phyloP scores from a whole-genome alignment of 176 grass and related monocot species.

The Hordeum vulgare region DNA sequence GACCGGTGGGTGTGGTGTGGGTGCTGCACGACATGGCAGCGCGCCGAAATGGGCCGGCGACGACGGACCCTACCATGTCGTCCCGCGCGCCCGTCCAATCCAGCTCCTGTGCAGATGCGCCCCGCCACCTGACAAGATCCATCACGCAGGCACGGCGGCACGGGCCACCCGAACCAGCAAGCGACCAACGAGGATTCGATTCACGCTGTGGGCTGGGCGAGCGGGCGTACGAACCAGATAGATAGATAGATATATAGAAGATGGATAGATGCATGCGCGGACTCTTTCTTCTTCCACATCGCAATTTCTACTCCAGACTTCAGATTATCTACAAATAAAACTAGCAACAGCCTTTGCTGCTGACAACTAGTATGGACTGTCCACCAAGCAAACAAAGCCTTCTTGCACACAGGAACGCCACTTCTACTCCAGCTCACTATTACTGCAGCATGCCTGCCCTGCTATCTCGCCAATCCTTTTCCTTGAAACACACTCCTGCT shows the following conservation, averaged over 20 bases:
- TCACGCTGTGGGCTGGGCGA: not conserved
- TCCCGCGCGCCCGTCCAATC: not conserved
- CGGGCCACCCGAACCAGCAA: not conserved
- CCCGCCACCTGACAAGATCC: not conserved
- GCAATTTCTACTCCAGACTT: not conserved
- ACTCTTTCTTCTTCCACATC: conserved; percentile 11
- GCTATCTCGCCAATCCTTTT: not conserved
- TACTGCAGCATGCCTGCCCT: not conserved
- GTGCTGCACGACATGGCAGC: not conserved
- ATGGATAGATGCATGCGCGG: not conserved
- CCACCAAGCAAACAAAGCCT: not conserved
- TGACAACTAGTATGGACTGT: conserved; percentile 38
- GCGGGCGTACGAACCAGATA: not conserved
- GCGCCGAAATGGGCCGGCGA: not conserved
- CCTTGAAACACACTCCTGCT: not conserved
- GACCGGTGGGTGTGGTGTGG: not conserved
- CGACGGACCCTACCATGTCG: not conserved
- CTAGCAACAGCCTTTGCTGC: conserved; percentile 2
- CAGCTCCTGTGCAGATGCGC: not conserved
- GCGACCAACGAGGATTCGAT: not conserved
- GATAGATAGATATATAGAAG: not conserved
- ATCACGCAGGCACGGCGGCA: not conserved
- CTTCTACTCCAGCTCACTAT: not conserved
- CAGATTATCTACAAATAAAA: not conserved
- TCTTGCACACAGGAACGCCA: not conserved